Base-by-base conservation (phyloP, 371 early-diverging fungal species). In the Gilbertella persicaria region DNA sequence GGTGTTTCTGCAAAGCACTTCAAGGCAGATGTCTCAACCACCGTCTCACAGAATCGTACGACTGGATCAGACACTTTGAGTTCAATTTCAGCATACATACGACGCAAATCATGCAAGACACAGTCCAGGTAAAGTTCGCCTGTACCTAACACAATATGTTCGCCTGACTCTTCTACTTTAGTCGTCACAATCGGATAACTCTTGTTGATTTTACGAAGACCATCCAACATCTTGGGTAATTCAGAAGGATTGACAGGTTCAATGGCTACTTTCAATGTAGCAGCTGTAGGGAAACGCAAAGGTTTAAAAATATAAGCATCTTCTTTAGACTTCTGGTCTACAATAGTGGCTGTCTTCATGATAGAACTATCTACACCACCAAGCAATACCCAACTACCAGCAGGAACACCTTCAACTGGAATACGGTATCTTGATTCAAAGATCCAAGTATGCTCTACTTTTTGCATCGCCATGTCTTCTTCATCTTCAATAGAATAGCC, bases 51-150 rank as follows among this genome's bases (percentile, higher is more conserved):
- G 73, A 98, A 97, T 52, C 87, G 78, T 9, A 97, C 97, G 17
- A 95, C 95, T 2, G 99, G 97, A 67, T 99, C 97, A 0, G 96
- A 88, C 7, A 99, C 96, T 73, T 95, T 95, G 66, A 99, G 82
- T 47, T 96, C 97, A 50, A 98, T 95, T 62, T 96, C 97, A 14
- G 97, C 83, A 67, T 94, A 97, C 74, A 97, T 78, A 53, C 84
- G 79, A 47, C 98, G 90, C 59, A 99, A 75, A 65, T 98, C 98
- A 64, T 98, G 97, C 57, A 99, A 69, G 0, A 94, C 93, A 60
- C 95, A 97, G 70, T 99, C 99, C 51, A 99, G 73, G 61, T 95
- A 96, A 44, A 98, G 66, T 73, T 99, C 99, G 42, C 97, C 97
- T 7, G 97, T 91, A 24, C 93, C 97, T 36, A 96, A 65, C 14